Evolutionary conservation across 2,329 filamentous ascomycete genomes (phyloP), one percentile per base, ranked within the genome.

Genomic region (Curvularia hawaiiensis): DNA sequence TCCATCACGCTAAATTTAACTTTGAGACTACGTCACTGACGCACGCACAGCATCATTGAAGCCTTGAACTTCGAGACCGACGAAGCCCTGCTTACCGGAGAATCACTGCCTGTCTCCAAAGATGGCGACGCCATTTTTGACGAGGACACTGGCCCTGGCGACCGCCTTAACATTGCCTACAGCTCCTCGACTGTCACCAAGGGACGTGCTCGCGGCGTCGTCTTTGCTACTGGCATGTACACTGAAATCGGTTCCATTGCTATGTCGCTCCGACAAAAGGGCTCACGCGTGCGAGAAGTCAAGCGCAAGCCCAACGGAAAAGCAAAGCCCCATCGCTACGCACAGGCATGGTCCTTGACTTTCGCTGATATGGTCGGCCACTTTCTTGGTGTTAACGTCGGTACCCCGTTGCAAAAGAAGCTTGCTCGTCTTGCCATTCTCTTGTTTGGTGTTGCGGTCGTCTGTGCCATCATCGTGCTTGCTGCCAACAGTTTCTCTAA

Each of bases 171-270:
- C 70, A 82, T 90, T 72, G 85, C 85, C 18, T 63, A 63, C 46
- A 88, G 86, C 53, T 88, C 87, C 53, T 90, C 88, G 50, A 89
- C 85, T 5, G 83, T 91, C 57, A 90, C 88, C 7, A 88, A 88
- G 62, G 89, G 89, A 33, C 85, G 89, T 51, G 89, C 84, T 31
- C 85, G 82, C 16, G 89, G 88, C 43, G 82, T 91, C 43, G 88
- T 90, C 30, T 84, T 87, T 48, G 83, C 85, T 8, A 90, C 86
- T 7, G 88, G 86, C 38, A 89, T 90, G 85, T 77, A 82, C 57
- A 92, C 90, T 8, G 87, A 91, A 70, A 89, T 92, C 54, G 90
- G 90, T 59, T 85, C 85, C 61, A 91, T 92, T 62, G 89, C 90
- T 24, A 82, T 52, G 50, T 52, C 50, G 14, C 50, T 52, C 16